These are phyloP conservation scores for Leccinum huronense DNA, from an alignment of 1,284 basidiomycete genomes.

Conservation along the genomic window DNA sequence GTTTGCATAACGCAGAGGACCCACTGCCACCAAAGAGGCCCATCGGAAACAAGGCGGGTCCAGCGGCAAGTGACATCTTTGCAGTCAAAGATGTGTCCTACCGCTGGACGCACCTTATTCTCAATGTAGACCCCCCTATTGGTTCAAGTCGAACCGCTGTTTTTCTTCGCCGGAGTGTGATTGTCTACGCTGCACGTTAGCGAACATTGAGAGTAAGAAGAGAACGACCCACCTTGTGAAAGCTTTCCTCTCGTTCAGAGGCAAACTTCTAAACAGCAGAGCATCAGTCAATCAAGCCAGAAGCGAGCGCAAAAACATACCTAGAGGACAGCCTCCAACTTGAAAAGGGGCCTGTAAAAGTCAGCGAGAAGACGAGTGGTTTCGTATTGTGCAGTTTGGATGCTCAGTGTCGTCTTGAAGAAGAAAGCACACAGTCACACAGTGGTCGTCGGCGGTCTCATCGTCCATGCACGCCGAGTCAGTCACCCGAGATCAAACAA, in stretches of 20 bases:
- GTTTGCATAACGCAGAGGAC: neutral
- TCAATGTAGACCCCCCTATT: neutral
- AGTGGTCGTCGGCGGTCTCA: neutral
- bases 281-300: neutral
- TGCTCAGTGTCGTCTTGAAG: slow-evolving; percentile 8
- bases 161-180: neutral
- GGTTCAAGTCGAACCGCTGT: too few relatives aligned
- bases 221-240: neutral
- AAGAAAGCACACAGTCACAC: neutral
- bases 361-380: neutral
- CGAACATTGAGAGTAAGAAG: neutral
- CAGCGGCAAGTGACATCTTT: slow-evolving; percentile 22
- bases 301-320: neutral
- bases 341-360: neutral
- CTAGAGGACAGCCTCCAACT: neutral
- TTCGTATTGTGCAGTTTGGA: neutral
- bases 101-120: slow-evolving; percentile 31
- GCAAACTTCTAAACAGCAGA: neutral
- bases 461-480: neutral
- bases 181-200: neutral
- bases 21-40: neutral
- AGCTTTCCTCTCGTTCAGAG: neutral
- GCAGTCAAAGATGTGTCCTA: slow-evolving; percentile 15
- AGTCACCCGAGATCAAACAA: neutral
- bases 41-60: slow-evolving; percentile 20